These are phyloP conservation scores for Russula sp. DNA, from an alignment of 768 basidiomycete species.

Conservation along the genomic window DNA sequence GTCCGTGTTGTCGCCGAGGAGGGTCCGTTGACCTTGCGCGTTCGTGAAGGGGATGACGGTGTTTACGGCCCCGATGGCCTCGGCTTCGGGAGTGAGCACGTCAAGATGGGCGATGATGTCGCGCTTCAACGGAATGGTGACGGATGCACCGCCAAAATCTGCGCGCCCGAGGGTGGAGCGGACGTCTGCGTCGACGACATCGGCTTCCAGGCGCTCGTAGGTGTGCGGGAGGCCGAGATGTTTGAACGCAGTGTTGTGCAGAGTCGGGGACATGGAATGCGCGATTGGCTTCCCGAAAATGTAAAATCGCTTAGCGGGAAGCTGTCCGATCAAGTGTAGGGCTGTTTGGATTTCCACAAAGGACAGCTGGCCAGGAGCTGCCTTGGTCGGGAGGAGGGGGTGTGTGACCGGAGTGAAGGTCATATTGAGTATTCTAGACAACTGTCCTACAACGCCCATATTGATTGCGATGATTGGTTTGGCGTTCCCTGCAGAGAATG, in stretches of 20 bases:
- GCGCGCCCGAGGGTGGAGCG: conserved; percentile 51
- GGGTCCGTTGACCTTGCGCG: conserved; percentile 37
- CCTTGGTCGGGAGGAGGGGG: conserved; percentile 71
- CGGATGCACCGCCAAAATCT: conserved; percentile 90
- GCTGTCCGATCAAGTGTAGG: conserved; percentile 70
- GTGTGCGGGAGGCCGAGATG: conserved; percentile 75
- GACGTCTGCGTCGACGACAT: conserved; percentile 56
- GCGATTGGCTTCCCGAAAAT: conserved; percentile 86
- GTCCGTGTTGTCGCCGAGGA: conserved; percentile 93
- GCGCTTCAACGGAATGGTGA: conserved; percentile 94
- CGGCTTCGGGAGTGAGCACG: conserved; percentile 69
- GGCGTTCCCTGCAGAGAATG: conserved; percentile 35
- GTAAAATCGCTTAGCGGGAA: conserved; percentile 69
- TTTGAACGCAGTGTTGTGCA: conserved; percentile 87
- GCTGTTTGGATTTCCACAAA: conserved; percentile 81
- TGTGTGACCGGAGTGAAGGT: conserved; percentile 91
- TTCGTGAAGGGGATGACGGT: conserved; percentile 61
- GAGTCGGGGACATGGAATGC: conserved; percentile 83
- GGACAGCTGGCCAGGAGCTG: conserved; percentile 91
- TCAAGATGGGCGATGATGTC: conserved; percentile 83
- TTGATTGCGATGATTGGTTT: conserved; percentile 94
- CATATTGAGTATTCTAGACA: conserved; percentile 81
- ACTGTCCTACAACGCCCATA: conserved; percentile 83
- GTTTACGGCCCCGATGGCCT: conserved; percentile 90
- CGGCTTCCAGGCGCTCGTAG: conserved; percentile 75